A percentile compares a stretch with the other conserved stretches of the same genome.
phyloP scores from a whole-genome alignment of 495 filamentous ascomycete species.

The Xylaria scruposa region DNA sequence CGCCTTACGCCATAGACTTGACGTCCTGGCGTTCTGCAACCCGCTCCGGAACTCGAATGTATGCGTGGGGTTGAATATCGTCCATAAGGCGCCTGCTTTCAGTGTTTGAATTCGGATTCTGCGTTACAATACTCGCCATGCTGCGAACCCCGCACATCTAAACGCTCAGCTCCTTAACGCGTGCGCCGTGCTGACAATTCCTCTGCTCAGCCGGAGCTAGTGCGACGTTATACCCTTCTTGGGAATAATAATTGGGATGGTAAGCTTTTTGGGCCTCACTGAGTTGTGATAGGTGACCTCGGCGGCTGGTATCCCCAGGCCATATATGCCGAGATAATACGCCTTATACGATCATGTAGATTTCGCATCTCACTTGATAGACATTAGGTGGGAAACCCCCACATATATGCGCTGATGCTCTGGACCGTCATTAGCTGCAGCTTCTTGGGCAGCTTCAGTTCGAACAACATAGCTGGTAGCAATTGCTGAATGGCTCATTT shows the following conservation, averaged over 20 bases:
- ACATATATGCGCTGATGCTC: not conserved
- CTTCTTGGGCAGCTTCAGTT: not conserved
- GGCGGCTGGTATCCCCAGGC: not conserved
- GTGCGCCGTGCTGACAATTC: not conserved
- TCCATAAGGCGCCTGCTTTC: too few species aligned
- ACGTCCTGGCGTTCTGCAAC: not conserved
- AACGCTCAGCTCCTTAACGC: not conserved
- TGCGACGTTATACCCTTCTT: not conserved
- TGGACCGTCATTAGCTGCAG: not conserved
- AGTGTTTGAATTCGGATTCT: not conserved
- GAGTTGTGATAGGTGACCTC: not conserved
- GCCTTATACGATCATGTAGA: not conserved
- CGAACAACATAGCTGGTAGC: not conserved
- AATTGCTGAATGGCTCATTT: not conserved
- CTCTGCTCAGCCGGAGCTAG: not conserved
- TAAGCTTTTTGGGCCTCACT: not conserved
- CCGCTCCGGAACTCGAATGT: not conserved
- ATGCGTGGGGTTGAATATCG: too few species aligned
- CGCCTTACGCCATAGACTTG: not conserved
- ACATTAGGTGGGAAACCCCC: not conserved
- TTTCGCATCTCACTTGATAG: not conserved
- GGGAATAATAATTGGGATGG: not conserved
- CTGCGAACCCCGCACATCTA: not conserved
- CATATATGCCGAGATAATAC: not conserved
- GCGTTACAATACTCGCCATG: not conserved